Base-by-base conservation (phyloP, 306 rosid genomes). In the Datisca glomerata region DNA sequence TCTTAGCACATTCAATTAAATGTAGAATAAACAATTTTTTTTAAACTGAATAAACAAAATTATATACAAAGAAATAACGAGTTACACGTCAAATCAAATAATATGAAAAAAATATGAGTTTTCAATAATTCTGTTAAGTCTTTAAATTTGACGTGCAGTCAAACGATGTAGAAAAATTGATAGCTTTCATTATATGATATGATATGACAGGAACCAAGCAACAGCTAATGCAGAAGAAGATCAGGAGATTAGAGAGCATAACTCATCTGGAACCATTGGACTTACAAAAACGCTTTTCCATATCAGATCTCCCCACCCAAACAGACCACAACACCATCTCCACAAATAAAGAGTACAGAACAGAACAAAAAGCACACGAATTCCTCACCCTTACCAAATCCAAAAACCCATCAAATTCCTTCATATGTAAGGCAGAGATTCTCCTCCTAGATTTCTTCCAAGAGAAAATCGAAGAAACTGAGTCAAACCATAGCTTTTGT, bases 401-500 rank as follows among this genome's bases (percentile, higher is more conserved):
- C 0, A 64, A 61, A 25, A 38, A 20, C 11, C 21, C 47, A 17
- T 24, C 28, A 15, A 47, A 47, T 16, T 12, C 38, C 25, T 35
- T 51, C 59, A 51, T 27, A 8, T 15, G 31, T 12, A 40, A 51
- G 25, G 36, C 73, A 20, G 91, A 70, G 40, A 70, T 63, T 18
- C 33, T 89, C 16, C 13, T 75, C 14, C 58, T 70, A 8, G 95
- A 84, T 62, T 80, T 65, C 70, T 58, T 78, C 52, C 53, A 49
- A 18, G 78, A 81, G 11, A 39, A 43, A 22, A 44, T 52, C 1
- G 63, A 24, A n/a, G 71, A 69, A 38, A 19, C 11, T 1, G 42
- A 15, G 9, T 27, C 62, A 15, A 22, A 19, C 3, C 33, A 49
- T 15, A 32, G 47, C 24, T n/a, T n/a, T n/a, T n/a, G n/a, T n/a